Evolutionary conservation across 192 early-diverging fungal species (phyloP).

Genomic region (Podila epigama): DNA sequence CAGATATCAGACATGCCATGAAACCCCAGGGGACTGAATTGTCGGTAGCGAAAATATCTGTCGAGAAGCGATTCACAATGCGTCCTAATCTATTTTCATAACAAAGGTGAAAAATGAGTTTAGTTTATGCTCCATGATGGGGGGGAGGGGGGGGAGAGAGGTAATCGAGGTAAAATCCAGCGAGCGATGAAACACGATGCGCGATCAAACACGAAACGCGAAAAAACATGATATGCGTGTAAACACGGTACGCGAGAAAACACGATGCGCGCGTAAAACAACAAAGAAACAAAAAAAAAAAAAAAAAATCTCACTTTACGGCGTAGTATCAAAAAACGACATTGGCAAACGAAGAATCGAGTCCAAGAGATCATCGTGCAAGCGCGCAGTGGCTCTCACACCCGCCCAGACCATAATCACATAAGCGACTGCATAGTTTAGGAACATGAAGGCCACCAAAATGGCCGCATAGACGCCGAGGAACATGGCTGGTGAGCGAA

Average conservation of each 20-base stretch:
- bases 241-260: no score
- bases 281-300: not conserved
- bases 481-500: conserved; percentile 47
- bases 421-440: conserved; percentile 61
- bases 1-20: conserved; percentile 40
- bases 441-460: conserved; percentile 65
- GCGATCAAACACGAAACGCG: no score
- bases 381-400: conserved; percentile 5
- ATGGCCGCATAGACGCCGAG: conserved; percentile 80
- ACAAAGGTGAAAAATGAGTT: not conserved
- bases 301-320: not conserved
- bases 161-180: no score
- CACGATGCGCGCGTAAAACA: conserved; percentile 24
- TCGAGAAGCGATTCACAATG: conserved; percentile 89
- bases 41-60: conserved; percentile 84
- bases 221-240: no score
- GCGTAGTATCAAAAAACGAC: conserved; percentile 2
- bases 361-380: conserved; percentile 11
- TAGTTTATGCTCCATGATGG: no score
- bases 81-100: conserved; percentile 73
- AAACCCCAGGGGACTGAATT: conserved; percentile 63
- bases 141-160: no score
- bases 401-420: conserved; percentile 68
- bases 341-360: conserved; percentile 20
- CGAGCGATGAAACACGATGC: no score